Evolutionary conservation across 1,284 basidiomycete genomes (phyloP), one percentile per base, ranked within the genome.

Genomic region (Pisolithus thermaeus): DNA sequence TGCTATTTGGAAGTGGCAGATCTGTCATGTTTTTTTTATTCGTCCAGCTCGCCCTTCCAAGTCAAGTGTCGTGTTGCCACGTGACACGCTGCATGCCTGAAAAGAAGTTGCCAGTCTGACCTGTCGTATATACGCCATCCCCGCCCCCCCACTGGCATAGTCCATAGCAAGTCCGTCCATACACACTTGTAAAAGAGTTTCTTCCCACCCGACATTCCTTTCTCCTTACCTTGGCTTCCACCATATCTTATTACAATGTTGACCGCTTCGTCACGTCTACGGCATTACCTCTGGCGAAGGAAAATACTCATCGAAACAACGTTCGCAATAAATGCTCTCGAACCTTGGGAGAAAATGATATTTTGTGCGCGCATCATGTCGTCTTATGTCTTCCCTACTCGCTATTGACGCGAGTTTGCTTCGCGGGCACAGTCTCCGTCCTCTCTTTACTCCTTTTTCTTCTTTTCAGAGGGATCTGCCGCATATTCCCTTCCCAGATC

Each of bases 331-430:
- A 73, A 73, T 16, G 71, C 79, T 56, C 64, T 82, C 51, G 79
- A 82, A 59, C 74, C 78, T 52, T 82, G 80, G 80, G 80, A 81
- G 70, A 80, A 80, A 62, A 56, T 79, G 47, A 67, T 80, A 41
- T 71, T 75, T 51, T 59, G 79, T 80, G 56, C 62, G 79, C 71
- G 35, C n/a, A 9, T 5, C 38, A 50, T 42, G n/a, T 28, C 12
- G 4, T 50, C 51, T 51, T 45, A 46, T 18, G n/a, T 47, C 37
- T 6, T 44, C 1, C 2, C 25, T 27, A 22, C 11, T 14, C 25
- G 4, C 48, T 32, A 25, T 41, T 46, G 25, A 38, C 47, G 20
- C 40, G 50, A 45, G 16, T 39, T 35, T 28, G 20, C n/a, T 25
- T 2, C 25, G 22, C 49, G 12, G 4, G 32, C 32, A 49, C 1